Base-by-base conservation (phyloP, 768 basidiomycete species). In the Panaeolus papilionaceus region DNA sequence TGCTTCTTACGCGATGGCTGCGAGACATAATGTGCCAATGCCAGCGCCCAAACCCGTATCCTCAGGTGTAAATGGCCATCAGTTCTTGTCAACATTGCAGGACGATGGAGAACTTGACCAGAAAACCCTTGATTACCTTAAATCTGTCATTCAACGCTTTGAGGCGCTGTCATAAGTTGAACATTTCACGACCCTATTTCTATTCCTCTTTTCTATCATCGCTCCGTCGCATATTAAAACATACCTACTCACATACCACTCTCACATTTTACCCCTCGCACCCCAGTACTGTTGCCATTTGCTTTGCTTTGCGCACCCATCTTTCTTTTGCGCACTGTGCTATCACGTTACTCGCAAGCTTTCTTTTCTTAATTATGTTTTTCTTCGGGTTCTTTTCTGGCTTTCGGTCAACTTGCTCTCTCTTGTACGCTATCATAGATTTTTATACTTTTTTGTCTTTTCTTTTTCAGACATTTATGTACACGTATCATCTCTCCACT, bases 101-200 rank as follows among this genome's bases (percentile, higher is more conserved):
- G 72, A 75, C 65, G 75, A 75, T 20, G 82, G 79, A 16, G 80
- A 74, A 16, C 75, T 88, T 40, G 84, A 87, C 70, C 80, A 82
- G 73, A 82, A 81, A 79, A 85, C 84, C 69, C 75, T 89, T 77
- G 72, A 79, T 33, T 75, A 83, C 67, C 75, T 79, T 58, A 62
- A 72, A 4, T 74, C 74, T 45, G 6, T 64, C 33, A 16, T 49
- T 38, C 2, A 51, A 18, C 64, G 37, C 26, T 51, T 64, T 51
- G 64, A 58, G 28, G 28, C 1, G 26, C 11, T 26, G 23, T 51
- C 20, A 33, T 28, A 16, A 20, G 6, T 51, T 26, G 8, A 51
- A 58, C 9, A 3, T 4, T 12, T 51, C 49, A 14, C 16, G 4
- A 9, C 14, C 28, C 28, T 16, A 33, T 33, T 33, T 28, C 54